Evolutionary conservation across 192 early-diverging fungal genomes (phyloP), one percentile per base, ranked within the genome.

Genomic region (Umbelopsis isabellina): DNA sequence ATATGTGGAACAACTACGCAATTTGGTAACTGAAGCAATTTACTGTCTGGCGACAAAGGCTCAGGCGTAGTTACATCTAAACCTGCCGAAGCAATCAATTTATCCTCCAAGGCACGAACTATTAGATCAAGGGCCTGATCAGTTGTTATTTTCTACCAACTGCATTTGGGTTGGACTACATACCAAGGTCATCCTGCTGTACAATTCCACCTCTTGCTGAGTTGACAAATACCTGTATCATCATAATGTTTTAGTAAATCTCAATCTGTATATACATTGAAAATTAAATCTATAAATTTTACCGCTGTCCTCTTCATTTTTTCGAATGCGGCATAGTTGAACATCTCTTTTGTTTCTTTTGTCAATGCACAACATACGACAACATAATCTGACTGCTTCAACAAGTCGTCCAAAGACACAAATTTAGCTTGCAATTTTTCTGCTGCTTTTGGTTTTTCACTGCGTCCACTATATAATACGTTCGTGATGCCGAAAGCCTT

Each of bases 21-120:
- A n/a, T 85, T 85, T 15, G 83, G 75, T 41, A 90, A 83, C 48
- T 73, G 50, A 22, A 90, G 75, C 30, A 95, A 77, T 53, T 82
- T 84, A 66, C 91, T 85, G 55, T 89, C 82, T 1, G 67, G 41
- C 9, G 86, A 83, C 48, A 97, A 69, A 8, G 94, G 95, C 77
- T 97, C 95, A 0, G 95, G 95, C 21, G 88, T 89, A 0, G 91
- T 95, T 10, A 95, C 93, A 77, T 97, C 94, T 64, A 95, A 73
- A n/a, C 92, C 95, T 4, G 89, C 92, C 23, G 83, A 84, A 6
- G 85, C 91, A 51, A 95, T 76, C 41, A 68, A 50, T 0, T 81
- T 79, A 12, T 83, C 80, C 30, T 85, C 76, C 51, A 97, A 74
- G 10, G 93, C 93, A 4, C 73, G 73, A 21, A 89, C 80, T 70